Evolutionary conservation across 192 early-diverging fungal genomes (phyloP), one percentile per base, ranked within the genome.

Genomic region (Chytriomyces sp.): DNA sequence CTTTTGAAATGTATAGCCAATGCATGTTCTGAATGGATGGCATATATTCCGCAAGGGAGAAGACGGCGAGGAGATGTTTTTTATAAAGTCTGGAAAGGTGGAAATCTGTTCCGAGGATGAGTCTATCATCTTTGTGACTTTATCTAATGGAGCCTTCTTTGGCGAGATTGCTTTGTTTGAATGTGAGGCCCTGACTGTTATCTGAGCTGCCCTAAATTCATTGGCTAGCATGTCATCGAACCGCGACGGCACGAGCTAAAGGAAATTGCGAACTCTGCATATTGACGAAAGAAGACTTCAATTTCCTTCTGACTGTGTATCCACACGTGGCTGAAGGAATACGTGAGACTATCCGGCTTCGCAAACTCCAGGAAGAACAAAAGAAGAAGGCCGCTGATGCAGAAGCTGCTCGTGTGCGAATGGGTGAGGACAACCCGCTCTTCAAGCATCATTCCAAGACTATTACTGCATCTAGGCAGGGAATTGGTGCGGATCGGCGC

Each of bases 11-110:
- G n/a, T 39, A 12, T 22, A 78, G 77, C 59, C 77, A 5, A 52
- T 78, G 52, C 57, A 67, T 55, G 73, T 78, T 19, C 38, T 78
- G 37, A 40, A 68, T 55, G 73, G 64, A 3, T 78, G 77, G 77
- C 69, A 31, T 26, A 66, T 78, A 0, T 78, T 78, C 60, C 64
- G 77, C 39, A 78, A 78, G 38, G 77, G 73, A 17, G 77, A 78
- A 37, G 77, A 78, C n/a, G 77, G 72, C 0, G 73, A 78, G 2
- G 77, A 78, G 71, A 78, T 78, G 77, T 78, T 59, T 36, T 78
- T 78, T 52, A 71, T 78, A 28, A 76, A 78, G 39, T 61, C 40
- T 8, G 77, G 77, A 30, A 19, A 59, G 40, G 77, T 78, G 36
- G 64, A 76, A 2, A 78, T 78, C 39, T 66, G 63, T 31, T 57